A percentile compares a stretch with the other conserved stretches of the same genome.
Evolutionary conservation across 306 rosid species (phyloP).

Genomic region (Canavalia gladiata): DNA sequence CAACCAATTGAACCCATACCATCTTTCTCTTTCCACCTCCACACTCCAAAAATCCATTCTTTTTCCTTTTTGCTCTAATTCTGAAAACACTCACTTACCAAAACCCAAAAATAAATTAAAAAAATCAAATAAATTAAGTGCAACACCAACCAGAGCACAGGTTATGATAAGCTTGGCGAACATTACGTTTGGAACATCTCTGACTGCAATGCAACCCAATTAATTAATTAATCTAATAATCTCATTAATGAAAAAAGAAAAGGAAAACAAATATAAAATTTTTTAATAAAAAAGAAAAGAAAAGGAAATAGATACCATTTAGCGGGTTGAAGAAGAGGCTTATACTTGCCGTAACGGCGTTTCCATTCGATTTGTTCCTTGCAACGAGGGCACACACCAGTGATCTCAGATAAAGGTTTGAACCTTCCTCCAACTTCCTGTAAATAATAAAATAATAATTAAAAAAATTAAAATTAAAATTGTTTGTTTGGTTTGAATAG

Average conservation of each 20-base stretch:
- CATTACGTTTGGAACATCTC: conserved; percentile 78
- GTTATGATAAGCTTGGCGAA: conserved; percentile 94
- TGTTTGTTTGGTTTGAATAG: too few species aligned
- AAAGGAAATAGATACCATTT: conserved; percentile 61
- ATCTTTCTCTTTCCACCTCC: conserved; percentile 13
- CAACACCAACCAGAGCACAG: conserved; percentile 71
- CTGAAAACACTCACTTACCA: background rate
- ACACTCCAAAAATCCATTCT: conserved; percentile 24
- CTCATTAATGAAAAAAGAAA: background rate
- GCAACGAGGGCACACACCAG: conserved; percentile 91
- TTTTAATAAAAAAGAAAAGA: background rate
- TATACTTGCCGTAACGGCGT: conserved; percentile 91
- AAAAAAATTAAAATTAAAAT: background rate
- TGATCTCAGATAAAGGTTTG: conserved; percentile 76
- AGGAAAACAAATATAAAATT: background rate
- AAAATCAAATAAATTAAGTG: background rate
- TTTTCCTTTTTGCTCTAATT: background rate
- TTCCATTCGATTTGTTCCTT: conserved; percentile 94
- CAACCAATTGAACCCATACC: conserved; percentile 16
- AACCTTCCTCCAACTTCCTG: conserved; percentile 93
- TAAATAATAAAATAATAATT: background rate
- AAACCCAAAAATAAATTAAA: background rate
- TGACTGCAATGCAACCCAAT: conserved; percentile 74
- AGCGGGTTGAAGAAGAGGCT: conserved; percentile 79
- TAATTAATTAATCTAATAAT: conserved; percentile 3